Conservation (phyloP, 305 asterid genomes). For the Solanum aculeatissimum region DNA sequence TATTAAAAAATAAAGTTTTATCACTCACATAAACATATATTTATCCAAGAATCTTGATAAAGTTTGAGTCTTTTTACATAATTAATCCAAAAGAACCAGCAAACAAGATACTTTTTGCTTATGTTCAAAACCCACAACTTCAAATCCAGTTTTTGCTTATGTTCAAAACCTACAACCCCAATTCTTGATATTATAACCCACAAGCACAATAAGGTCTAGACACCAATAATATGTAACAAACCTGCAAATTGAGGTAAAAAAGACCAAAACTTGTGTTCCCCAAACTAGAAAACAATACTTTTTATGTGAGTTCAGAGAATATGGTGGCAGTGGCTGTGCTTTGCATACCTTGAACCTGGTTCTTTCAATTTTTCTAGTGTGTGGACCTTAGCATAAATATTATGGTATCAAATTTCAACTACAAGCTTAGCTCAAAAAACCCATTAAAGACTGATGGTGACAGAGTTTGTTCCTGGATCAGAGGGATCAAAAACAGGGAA, state of each 20-base stretch:
- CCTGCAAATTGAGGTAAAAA: neutral
- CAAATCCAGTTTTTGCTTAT: constrained; percentile 34
- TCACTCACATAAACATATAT: constrained; percentile 1
- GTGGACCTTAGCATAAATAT: constrained; percentile 44
- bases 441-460: constrained; percentile 60
- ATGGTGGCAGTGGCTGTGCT: constrained; percentile 26
- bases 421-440: constrained; percentile 77
- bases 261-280: constrained; percentile 22
- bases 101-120: too few relatives aligned
- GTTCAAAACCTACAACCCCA: constrained; percentile 40
- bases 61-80: neutral
- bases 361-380: constrained; percentile 8
- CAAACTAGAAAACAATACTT: constrained; percentile 38
- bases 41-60: neutral
- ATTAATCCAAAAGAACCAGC: constrained; percentile 51
- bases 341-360: constrained; percentile 82
- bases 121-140: constrained; percentile 26
- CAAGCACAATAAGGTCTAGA: constrained; percentile 49
- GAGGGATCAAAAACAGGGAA: constrained; percentile 28
- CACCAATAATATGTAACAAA: constrained; percentile 56
- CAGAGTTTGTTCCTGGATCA: constrained; percentile 88
- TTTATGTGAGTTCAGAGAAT: constrained; percentile 55
- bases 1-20: too few relatives aligned
- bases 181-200: constrained; percentile 41
- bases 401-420: constrained; percentile 43